Evolutionary conservation across 257 asterid species (phyloP).

Genomic region (Plantago major): DNA sequence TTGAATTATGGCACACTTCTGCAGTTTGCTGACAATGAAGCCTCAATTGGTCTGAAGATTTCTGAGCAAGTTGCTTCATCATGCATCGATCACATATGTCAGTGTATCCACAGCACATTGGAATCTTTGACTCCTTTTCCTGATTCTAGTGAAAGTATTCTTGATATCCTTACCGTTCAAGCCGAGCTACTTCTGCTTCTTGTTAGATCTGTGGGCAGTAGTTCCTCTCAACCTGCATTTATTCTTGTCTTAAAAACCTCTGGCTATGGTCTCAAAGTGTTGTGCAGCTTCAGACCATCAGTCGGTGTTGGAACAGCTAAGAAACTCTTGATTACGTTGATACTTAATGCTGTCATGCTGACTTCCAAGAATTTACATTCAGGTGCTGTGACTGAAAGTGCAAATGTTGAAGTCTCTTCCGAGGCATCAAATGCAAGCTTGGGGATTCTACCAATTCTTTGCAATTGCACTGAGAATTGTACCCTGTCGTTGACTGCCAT

Average conservation of each 20-base stretch:
- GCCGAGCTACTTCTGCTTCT: slow-evolving; percentile 67
- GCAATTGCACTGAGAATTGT: slow-evolving; percentile 53
- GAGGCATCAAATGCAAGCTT: slow-evolving; percentile 57
- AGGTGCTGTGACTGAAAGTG: slow-evolving; percentile 20
- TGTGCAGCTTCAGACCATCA: slow-evolving; percentile 43
- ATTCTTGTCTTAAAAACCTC: slow-evolving; percentile 57
- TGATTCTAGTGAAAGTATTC: slow-evolving; percentile 43
- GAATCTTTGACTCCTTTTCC: slow-evolving; percentile 44
- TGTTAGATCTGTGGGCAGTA: slow-evolving; percentile 35
- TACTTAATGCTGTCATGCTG: slow-evolving; percentile 51
- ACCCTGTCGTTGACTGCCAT: slow-evolving; percentile 60
- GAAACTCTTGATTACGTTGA: slow-evolving; percentile 54
- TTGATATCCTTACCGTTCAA: slow-evolving; percentile 70
- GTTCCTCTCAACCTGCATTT: slow-evolving; percentile 32
- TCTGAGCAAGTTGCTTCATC: slow-evolving; percentile 51
- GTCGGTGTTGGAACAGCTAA: slow-evolving; percentile 37
- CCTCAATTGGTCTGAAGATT: slow-evolving; percentile 39
- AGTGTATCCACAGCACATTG: slow-evolving; percentile 49
- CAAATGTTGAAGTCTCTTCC: slow-evolving; percentile 37
- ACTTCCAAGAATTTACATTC: slow-evolving; percentile 27
- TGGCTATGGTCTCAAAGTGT: slow-evolving; percentile 66
- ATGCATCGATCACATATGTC: slow-evolving; percentile 55
- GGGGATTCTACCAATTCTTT: slow-evolving; percentile 73
- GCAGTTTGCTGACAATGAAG: slow-evolving; percentile 55
- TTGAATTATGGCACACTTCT: slow-evolving; percentile 26